phyloP scores from a whole-genome alignment of 371 early-diverging fungal genomes.

The Massospora cicadina region DNA sequence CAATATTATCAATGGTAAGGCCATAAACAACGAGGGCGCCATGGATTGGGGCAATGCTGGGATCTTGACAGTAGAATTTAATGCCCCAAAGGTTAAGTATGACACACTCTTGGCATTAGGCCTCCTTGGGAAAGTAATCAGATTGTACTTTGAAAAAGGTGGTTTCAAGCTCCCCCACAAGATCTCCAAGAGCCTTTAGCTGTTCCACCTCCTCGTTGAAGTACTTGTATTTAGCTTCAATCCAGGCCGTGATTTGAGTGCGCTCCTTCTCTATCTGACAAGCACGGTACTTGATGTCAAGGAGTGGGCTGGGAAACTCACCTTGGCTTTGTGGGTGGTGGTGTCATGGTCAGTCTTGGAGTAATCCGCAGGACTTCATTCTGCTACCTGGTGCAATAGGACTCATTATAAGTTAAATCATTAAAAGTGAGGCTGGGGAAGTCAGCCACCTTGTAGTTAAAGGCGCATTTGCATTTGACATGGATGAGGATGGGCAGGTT shows the following conservation, averaged over 20 bases:
- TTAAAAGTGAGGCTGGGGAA: too few species aligned
- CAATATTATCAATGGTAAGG: constrained; percentile 82
- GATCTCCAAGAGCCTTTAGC: constrained; percentile 38
- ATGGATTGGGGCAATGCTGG: constrained; percentile 75
- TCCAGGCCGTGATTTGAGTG: constrained; percentile 70
- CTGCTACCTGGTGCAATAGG: too few species aligned
- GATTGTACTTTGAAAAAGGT: constrained; percentile 62
- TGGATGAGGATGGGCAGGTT: too few species aligned
- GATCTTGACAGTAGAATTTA: constrained; percentile 71
- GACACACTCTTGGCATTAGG: constrained; percentile 66
- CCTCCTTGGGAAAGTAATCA: constrained; percentile 69
- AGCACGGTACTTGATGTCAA: constrained; percentile 80
- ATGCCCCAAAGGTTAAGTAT: constrained; percentile 68
- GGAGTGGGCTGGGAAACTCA: constrained; percentile 50
- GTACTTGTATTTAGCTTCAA: constrained; percentile 57
- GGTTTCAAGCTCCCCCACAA: constrained; percentile 30
- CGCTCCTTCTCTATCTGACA: constrained; percentile 66
- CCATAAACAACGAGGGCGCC: constrained; percentile 87
- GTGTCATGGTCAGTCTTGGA: too few species aligned
- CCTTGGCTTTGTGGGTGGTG: constrained; percentile 33
- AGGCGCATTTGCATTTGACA: too few species aligned
- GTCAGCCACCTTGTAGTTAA: too few species aligned
- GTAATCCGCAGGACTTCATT: too few species aligned
- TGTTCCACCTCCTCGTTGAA: constrained; percentile 55
- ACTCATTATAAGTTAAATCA: too few species aligned